Base-by-base conservation (phyloP, 352 stramenopile genomes). In the Bremia lactucae region DNA sequence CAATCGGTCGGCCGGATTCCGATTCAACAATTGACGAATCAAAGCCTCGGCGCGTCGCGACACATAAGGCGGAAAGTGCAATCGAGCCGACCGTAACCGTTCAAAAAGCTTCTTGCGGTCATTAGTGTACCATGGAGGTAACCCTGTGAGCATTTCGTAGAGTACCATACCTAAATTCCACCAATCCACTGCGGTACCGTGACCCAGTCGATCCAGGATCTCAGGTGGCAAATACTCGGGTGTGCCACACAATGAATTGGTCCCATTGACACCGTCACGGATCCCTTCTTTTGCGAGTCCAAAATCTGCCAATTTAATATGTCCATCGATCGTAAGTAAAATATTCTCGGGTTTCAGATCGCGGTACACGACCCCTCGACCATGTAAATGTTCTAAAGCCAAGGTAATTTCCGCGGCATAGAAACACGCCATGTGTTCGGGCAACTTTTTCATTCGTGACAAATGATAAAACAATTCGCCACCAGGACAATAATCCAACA, bases 291-390 rank as follows among this genome's bases (percentile, higher is more conserved):
- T 94, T 14, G 76, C 82, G 1, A 96, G 62, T 1, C 88, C 88
- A 55, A 97, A 96, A 49, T 97, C 88, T 6, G 77, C 83, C 15
- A 97, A 59, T 2, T 79, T 80, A 4, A 96, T 57, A 49, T 95
- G 75, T 1, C 89, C 89, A 16, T 93, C 54, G 25, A 79, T 54
- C 49, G 93, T 69, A 10, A 97, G 61, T 16, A 97, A 55, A 21
- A 97, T 71, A 46, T 97, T 97, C 49, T 95, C 83, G 1, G 85
- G 85, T 42, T 96, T 95, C 19, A 96, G 62, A 42, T 96, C 84
- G 7, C 84, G 73, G 42, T 95, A 93, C 26, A 95, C 78, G 44
- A 92, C 78, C 31, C 73, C 65, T 43, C 85, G 60, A 1, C 55
- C 42, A 40, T 92, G 76, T 31, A 92, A 52, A 43, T 87, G 61